Base-by-base conservation (phyloP, 441 rosid genomes). In the Lepidium campestre region DNA sequence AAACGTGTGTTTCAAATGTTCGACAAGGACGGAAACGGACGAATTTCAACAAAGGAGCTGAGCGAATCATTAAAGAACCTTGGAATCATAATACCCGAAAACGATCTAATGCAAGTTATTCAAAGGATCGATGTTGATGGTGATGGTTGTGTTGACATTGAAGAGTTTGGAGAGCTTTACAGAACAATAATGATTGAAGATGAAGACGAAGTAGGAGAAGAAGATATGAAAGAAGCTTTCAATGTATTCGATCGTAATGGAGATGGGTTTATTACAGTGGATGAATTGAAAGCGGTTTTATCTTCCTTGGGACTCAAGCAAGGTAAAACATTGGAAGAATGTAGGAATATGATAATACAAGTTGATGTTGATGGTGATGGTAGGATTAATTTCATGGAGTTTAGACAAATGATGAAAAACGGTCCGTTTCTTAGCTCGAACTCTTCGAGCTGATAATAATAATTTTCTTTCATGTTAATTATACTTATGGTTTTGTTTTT, bases 361-460 rank as follows among this genome's bases (percentile, higher is more conserved):
- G 93, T 89, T n/a, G 96, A 89, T 49, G 85, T 73, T 25, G 96
- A 89, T 45, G 96, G 96, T 14, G 91, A 89, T 68, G 93, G 91
- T 34, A 80, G 76, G 81, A 86, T 89, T 46, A 68, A 83, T 82
- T 86, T 66, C 54, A 76, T 39, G 42, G 96, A 89, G 82, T 86
- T 89, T 59, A 75, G 73, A 80, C 81, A 81, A 66, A 86, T 89
- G 96, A 89, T 89, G 96, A 86, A 86, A 27, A 78, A 80, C 0
- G 90, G 88, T 7, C 87, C 81, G 0, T 41, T 71, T 4, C 82
- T 88, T 32, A 74, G 76, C 46, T n/a, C n/a, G n/a, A n/a, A n/a
- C n/a, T 79, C 83, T 34, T 49, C 71, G 48, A 65, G 74, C 62
- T 81, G 56, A 58, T 72, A 6, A 56, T 56, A 4, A 36, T 6